Evolutionary conservation across 1,139 yeast species (phyloP).

Genomic region (Taphrina wiesneri): DNA sequence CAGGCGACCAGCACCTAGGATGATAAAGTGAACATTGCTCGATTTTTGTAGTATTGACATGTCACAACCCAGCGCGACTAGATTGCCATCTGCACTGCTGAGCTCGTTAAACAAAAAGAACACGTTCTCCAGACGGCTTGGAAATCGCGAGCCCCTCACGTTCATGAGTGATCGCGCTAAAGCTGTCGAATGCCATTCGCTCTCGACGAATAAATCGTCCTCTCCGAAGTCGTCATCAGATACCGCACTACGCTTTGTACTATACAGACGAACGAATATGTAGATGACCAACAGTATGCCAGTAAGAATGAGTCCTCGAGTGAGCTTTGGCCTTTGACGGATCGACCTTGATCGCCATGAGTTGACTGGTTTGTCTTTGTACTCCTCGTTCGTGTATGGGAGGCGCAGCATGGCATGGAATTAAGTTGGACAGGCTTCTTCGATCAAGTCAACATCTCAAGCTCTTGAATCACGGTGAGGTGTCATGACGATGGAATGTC

Average conservation of each 20-base stretch:
- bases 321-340: neutral
- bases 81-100: neutral
- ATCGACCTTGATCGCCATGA: constrained; percentile 5
- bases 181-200: neutral
- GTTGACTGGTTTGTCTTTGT: constrained; percentile 11
- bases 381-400: constrained; percentile 10
- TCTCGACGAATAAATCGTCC: constrained; percentile 9
- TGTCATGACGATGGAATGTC: no score
- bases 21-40: neutral
- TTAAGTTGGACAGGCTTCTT: neutral
- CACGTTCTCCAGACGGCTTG: neutral
- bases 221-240: neutral
- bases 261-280: neutral
- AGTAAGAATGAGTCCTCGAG: neutral
- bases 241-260: neutral
- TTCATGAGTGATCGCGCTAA: neutral
- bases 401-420: neutral
- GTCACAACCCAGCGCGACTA: constrained; percentile 12
- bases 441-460: no score
- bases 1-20: neutral
- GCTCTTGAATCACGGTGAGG: no score
- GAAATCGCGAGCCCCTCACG: neutral
- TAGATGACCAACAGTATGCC: neutral
- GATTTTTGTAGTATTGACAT: neutral
- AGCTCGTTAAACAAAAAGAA: constrained; percentile 3